Conservation (phyloP, 2,329 filamentous ascomycete genomes). For the Lizonia empirigonia region DNA sequence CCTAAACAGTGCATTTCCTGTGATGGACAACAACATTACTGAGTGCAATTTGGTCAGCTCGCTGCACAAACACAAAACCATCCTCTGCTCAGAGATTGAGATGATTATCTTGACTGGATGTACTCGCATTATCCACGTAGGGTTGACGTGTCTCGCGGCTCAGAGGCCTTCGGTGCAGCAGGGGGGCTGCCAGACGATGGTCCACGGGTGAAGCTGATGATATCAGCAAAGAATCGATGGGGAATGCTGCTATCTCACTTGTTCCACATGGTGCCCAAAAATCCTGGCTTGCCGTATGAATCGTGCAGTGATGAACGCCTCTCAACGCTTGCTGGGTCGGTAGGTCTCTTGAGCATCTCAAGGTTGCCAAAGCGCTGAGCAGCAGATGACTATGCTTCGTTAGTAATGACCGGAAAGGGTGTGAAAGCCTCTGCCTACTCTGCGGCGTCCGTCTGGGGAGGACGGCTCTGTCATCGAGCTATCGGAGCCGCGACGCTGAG, state of each 20-base stretch:
- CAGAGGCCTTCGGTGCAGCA: constrained; percentile 19
- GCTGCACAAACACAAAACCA: background rate
- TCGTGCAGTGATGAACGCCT: constrained; percentile 43
- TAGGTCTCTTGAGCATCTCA: constrained; percentile 43
- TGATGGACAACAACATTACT: background rate
- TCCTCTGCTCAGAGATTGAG: constrained; percentile 18
- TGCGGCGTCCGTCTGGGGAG: constrained; percentile 35
- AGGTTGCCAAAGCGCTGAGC: constrained; percentile 39
- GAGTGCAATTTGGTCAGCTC: too few species aligned
- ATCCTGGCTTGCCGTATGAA: constrained; percentile 40
- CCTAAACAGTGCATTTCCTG: background rate
- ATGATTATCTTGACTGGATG: background rate
- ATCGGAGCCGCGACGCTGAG: constrained; percentile 41
- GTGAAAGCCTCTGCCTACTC: constrained; percentile 24
- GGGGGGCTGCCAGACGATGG: constrained; percentile 13
- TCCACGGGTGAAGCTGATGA: constrained; percentile 42
- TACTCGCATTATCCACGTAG: constrained; percentile 26
- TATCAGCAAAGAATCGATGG: constrained; percentile 12
- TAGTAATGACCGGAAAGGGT: constrained; percentile 1
- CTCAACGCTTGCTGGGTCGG: constrained; percentile 32
- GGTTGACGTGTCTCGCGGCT: constrained; percentile 34
- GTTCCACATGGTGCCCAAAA: constrained; percentile 45
- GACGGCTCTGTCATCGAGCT: constrained; percentile 28
- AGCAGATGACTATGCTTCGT: constrained; percentile 34
- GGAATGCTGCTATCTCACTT: constrained; percentile 26